Evolutionary conservation across 192 early-diverging fungal genomes (phyloP).

Genomic region (Coemansia sp.): DNA sequence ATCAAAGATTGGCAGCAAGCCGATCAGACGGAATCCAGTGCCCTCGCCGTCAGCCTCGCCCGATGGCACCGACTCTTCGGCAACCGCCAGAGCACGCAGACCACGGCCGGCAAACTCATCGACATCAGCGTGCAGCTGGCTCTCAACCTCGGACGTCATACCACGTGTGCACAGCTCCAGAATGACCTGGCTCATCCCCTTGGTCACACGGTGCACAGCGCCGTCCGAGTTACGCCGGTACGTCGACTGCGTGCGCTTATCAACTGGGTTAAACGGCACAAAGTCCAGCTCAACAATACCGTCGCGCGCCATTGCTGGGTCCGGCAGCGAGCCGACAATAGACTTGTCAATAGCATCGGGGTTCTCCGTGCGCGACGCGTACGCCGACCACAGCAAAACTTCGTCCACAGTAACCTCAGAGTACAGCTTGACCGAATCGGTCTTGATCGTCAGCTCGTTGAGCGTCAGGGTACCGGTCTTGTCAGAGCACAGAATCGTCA

Average conservation of each 20-base stretch:
- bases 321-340: slow-evolving; percentile 64
- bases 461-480: slow-evolving; percentile 95
- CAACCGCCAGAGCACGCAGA: slow-evolving; percentile 74
- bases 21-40: slow-evolving; percentile 67
- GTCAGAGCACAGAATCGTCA: slow-evolving; percentile 86
- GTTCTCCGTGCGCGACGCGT: slow-evolving; percentile 75
- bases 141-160: slow-evolving; percentile 63
- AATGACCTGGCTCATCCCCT: slow-evolving; percentile 75
- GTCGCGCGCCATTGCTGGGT: slow-evolving; percentile 58
- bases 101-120: slow-evolving; percentile 68
- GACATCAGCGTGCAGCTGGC: slow-evolving; percentile 65
- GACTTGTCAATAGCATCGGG: slow-evolving; percentile 81
- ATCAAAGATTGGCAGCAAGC: slow-evolving; percentile 74
- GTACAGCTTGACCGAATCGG: slow-evolving; percentile 68
- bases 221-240: slow-evolving; percentile 65
- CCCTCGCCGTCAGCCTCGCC: slow-evolving; percentile 61
- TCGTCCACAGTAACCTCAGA: slow-evolving; percentile 61
- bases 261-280: slow-evolving; percentile 72
- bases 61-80: slow-evolving; percentile 64
- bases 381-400: slow-evolving; percentile 67
- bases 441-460: slow-evolving; percentile 77
- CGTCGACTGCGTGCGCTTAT: slow-evolving; percentile 75
- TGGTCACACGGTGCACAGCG: slow-evolving; percentile 66
- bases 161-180: slow-evolving; percentile 70
- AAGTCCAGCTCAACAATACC: slow-evolving; percentile 69